These are phyloP conservation scores for Epithemia pelagica DNA, from an alignment of 108 stramenopile species.

Conservation along the genomic window DNA sequence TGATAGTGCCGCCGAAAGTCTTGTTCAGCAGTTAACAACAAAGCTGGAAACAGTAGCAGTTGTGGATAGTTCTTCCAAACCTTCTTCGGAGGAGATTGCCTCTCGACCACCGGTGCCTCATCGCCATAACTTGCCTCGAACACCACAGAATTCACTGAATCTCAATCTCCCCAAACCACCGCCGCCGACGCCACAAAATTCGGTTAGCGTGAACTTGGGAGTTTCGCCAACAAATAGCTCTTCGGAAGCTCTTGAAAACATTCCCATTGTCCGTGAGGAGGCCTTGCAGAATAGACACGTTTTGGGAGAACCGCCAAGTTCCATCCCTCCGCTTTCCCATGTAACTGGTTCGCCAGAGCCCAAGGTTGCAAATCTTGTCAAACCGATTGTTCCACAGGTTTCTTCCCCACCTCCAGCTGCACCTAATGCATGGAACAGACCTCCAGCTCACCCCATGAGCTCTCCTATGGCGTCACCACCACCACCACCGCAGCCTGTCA, in stretches of 20 bases:
- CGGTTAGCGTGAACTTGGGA: conserved; percentile 6
- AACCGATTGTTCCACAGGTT: too few relatives aligned
- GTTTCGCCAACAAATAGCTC: not conserved
- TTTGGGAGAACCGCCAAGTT: too few relatives aligned
- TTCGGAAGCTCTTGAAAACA: not conserved
- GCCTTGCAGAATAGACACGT: too few relatives aligned
- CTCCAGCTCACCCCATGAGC: too few relatives aligned
- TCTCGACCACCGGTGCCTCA: not conserved
- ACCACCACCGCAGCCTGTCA: not conserved
- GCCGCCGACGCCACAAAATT: conserved; percentile 33
- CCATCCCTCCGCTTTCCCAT: too few relatives aligned
- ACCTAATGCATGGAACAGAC: too few relatives aligned
- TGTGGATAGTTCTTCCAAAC: not conserved
- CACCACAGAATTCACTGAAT: not conserved
- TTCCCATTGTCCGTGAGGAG: not conserved
- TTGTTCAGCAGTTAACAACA: conserved; percentile 5
- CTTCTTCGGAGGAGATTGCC: not conserved
- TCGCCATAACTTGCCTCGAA: not conserved
- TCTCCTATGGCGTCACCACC: too few relatives aligned
- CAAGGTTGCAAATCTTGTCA: too few relatives aligned
- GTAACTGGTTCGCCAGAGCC: too few relatives aligned
- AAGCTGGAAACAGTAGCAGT: not conserved
- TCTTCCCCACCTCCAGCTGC: too few relatives aligned
- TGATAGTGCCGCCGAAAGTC: not conserved
- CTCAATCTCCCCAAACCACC: conserved; percentile 5